Evolutionary conservation across 345 rosid genomes (phyloP).

Genomic region (Xanthoceras sorbifolium): DNA sequence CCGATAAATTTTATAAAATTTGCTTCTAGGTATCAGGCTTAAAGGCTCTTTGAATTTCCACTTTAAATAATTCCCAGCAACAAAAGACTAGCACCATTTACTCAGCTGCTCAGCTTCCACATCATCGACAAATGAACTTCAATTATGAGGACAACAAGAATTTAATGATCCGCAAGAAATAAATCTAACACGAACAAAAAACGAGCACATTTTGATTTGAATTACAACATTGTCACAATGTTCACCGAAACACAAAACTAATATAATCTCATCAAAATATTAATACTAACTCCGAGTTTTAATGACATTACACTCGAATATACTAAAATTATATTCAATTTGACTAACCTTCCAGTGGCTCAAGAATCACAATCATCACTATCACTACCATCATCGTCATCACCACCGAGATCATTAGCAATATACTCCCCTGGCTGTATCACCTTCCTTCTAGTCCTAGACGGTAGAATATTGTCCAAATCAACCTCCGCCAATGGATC

Average conservation of each 20-base stretch:
- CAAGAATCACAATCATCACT: conserved; percentile 47
- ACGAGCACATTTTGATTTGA: not conserved
- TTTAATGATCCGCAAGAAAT: too few relatives aligned
- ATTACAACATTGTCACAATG: conserved; percentile 11
- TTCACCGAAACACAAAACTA: not conserved
- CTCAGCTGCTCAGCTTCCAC: not conserved
- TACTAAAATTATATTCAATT: conserved; percentile 23
- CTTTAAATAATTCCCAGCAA: not conserved
- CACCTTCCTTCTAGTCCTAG: conserved; percentile 69
- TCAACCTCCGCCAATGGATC: conserved; percentile 98
- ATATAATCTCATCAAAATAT: conserved; percentile 8
- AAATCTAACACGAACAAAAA: too few relatives aligned
- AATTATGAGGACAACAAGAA: too few relatives aligned
- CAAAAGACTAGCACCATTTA: not conserved
- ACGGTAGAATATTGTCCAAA: conserved; percentile 83
- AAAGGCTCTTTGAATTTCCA: not conserved
- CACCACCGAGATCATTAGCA: conserved; percentile 32
- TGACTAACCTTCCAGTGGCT: conserved; percentile 25
- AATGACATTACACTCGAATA: not conserved
- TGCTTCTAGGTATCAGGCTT: not conserved
- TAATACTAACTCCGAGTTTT: conserved; percentile 5
- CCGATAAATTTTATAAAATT: not conserved
- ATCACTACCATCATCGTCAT: conserved; percentile 30
- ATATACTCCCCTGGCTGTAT: conserved; percentile 58
- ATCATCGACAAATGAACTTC: not conserved